phyloP scores from a whole-genome alignment of 1,139 yeast genomes.

The Suhomyces panamericanus region DNA sequence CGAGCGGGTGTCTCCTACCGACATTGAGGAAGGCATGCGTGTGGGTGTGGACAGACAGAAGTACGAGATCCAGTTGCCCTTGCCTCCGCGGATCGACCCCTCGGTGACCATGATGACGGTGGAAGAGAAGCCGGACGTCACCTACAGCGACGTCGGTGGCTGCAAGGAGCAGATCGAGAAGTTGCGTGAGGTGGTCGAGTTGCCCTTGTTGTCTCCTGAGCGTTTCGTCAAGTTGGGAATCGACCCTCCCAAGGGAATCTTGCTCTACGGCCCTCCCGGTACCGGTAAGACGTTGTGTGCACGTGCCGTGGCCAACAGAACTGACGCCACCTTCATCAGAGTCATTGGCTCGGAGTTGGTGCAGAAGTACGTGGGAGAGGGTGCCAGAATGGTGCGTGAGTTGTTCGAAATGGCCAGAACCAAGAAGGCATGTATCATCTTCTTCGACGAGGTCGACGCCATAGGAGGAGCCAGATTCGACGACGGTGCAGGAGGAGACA shows the following conservation, averaged over 20 bases:
- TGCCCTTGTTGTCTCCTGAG: slow-evolving; percentile 92
- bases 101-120: slow-evolving; percentile 99
- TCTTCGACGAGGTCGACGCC: slow-evolving; percentile 97
- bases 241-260: slow-evolving; percentile 97
- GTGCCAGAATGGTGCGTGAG: slow-evolving; percentile 99
- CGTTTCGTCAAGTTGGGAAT: slow-evolving; percentile 94
- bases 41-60: slow-evolving; percentile 98
- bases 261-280: slow-evolving; percentile 97
- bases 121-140: slow-evolving; percentile 94
- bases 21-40: slow-evolving; percentile 99
- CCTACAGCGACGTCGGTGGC: slow-evolving; percentile 93
- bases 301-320: slow-evolving; percentile 96
- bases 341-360: slow-evolving; percentile 98
- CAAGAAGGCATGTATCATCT: slow-evolving; percentile 93
- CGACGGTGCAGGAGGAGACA: slow-evolving; percentile 99
- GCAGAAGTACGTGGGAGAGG: slow-evolving; percentile 98
- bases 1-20: slow-evolving; percentile 96
- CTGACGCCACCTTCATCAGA: slow-evolving; percentile 96
- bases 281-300: slow-evolving; percentile 98
- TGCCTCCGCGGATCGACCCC: slow-evolving; percentile 97
- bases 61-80: slow-evolving; percentile 93
- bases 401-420: slow-evolving; percentile 98
- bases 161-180: slow-evolving; percentile 97
- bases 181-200: slow-evolving; percentile 93
- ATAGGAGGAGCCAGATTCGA: slow-evolving; percentile 99